These are phyloP conservation scores for Globisporangium abappressorium DNA, from an alignment of 352 stramenopile species.

Conservation along the genomic window DNA sequence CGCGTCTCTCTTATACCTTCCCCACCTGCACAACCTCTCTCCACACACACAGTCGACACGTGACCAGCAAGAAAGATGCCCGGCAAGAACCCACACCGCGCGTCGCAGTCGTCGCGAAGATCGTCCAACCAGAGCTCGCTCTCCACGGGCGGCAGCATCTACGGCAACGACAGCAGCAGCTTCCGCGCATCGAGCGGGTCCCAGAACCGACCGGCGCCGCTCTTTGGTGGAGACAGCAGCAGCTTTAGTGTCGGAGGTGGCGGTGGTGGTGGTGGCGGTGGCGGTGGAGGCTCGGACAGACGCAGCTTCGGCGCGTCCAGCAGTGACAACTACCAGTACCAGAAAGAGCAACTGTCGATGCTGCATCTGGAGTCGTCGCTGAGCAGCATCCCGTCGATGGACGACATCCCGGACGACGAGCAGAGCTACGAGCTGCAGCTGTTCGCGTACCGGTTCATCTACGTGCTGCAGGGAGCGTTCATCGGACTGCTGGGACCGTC, in stretches of 20 bases:
- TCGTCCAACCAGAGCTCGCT: constrained; percentile 10
- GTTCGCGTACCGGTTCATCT: constrained; percentile 62
- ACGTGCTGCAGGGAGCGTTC: constrained; percentile 63
- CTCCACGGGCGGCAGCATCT: constrained; percentile 5
- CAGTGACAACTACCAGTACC: constrained; percentile 7
- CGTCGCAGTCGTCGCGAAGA: constrained; percentile 4
- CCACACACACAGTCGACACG: too few species aligned
- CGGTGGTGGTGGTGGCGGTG: neutral
- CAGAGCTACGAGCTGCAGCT: constrained; percentile 61
- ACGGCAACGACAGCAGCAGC: constrained; percentile 9
- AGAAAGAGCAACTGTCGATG: constrained; percentile 16
- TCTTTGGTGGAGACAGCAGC: constrained; percentile 16
- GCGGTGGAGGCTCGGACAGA: neutral
- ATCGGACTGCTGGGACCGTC: constrained; percentile 61
- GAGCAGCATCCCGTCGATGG: constrained; percentile 21
- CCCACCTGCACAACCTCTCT: too few species aligned
- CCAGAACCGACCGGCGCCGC: constrained; percentile 1
- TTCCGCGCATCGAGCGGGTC: constrained; percentile 5
- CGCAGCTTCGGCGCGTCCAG: constrained; percentile 6
- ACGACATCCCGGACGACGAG: constrained; percentile 26
- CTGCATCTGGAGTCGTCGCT: constrained; percentile 24
- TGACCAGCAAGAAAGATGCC: too few species aligned
- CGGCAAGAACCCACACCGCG: too few species aligned
- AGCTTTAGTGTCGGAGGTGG: neutral
- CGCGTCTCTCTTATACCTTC: too few species aligned